Evolutionary conservation across 768 basidiomycete species (phyloP).

Genomic region (Ephemerocybe angulata): DNA sequence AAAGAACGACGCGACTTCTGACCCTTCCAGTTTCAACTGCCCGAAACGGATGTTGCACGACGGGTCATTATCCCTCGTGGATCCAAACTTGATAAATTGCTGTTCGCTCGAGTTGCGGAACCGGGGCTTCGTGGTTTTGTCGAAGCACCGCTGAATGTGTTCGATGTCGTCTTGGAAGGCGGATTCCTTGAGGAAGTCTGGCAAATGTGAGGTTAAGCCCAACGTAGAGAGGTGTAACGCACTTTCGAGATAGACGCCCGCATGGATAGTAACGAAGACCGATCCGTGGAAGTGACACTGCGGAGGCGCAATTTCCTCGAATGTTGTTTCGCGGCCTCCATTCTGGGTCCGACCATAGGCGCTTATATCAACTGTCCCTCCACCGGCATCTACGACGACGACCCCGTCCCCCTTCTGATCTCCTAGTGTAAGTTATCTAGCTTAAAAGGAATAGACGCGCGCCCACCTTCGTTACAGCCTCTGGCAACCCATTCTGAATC

Average conservation of each 20-base stretch:
- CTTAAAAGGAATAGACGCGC: background rate
- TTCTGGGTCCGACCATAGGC: conserved; percentile 35
- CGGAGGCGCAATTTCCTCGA: conserved; percentile 42
- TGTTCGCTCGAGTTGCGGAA: conserved; percentile 34
- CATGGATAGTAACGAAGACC: conserved; percentile 41
- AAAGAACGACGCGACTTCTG: conserved; percentile 28
- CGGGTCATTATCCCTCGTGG: conserved; percentile 33
- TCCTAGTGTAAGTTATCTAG: background rate
- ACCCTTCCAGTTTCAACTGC: conserved; percentile 39
- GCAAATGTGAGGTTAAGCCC: background rate
- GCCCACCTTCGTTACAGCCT: conserved; percentile 27
- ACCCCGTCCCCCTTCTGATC: conserved; percentile 40
- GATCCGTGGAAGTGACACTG: conserved; percentile 47
- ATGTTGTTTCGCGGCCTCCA: conserved; percentile 16
- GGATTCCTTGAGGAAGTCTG: conserved; percentile 36
- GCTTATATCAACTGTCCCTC: conserved; percentile 57
- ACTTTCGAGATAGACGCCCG: conserved; percentile 33
- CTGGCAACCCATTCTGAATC: conserved; percentile 38
- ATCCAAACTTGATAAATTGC: conserved; percentile 42
- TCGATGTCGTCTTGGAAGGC: conserved; percentile 35
- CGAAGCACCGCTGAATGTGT: conserved; percentile 38
- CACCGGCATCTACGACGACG: conserved; percentile 56
- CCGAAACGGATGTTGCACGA: conserved; percentile 36
- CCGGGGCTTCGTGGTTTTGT: conserved; percentile 39
- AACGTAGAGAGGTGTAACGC: background rate